These are phyloP conservation scores for Ajuga chamaepitys DNA, from an alignment of 257 asterid species.

Conservation along the genomic window DNA sequence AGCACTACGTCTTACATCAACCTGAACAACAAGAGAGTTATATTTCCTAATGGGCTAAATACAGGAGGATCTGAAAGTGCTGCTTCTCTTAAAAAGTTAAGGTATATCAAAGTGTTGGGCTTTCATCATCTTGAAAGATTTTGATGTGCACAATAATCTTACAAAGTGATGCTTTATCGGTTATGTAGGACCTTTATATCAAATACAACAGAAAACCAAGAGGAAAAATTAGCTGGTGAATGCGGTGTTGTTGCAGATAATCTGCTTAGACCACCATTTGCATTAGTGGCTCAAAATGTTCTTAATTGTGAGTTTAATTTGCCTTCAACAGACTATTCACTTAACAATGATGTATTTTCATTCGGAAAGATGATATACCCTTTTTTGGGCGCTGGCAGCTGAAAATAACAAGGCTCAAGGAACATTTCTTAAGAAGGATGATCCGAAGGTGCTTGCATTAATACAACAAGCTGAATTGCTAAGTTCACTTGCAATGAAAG, in stretches of 20 bases:
- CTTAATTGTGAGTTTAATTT: conserved; percentile 28
- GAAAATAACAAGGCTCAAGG: conserved; percentile 38
- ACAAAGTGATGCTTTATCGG: conserved; percentile 7
- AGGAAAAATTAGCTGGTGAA: conserved; percentile 35
- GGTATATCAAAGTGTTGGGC: conserved; percentile 34
- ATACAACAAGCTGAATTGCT: conserved; percentile 96
- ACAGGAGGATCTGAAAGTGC: conserved; percentile 41
- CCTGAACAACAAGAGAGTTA: conserved; percentile 76
- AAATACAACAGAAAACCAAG: conserved; percentile 28
- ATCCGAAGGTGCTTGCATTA: conserved; percentile 77
- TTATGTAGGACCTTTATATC: conserved; percentile 41
- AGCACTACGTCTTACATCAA: conserved; percentile 48
- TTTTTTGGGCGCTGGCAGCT: conserved; percentile 36
- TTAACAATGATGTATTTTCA: background rate
- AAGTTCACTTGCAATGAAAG: conserved; percentile 82
- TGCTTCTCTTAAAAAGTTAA: conserved; percentile 58
- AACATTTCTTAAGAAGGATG: conserved; percentile 76
- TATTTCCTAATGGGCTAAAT: conserved; percentile 45
- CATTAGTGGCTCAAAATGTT: conserved; percentile 51
- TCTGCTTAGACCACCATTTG: conserved; percentile 61
- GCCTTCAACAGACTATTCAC: background rate
- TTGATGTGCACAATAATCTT: background rate
- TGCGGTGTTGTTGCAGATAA: conserved; percentile 33
- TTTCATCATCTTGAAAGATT: background rate
- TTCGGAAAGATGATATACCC: background rate